A percentile compares a stretch with the other conserved stretches of the same genome.
These are phyloP conservation scores for Solanum virginianum DNA, from an alignment of 257 asterid genomes.

Conservation along the genomic window DNA sequence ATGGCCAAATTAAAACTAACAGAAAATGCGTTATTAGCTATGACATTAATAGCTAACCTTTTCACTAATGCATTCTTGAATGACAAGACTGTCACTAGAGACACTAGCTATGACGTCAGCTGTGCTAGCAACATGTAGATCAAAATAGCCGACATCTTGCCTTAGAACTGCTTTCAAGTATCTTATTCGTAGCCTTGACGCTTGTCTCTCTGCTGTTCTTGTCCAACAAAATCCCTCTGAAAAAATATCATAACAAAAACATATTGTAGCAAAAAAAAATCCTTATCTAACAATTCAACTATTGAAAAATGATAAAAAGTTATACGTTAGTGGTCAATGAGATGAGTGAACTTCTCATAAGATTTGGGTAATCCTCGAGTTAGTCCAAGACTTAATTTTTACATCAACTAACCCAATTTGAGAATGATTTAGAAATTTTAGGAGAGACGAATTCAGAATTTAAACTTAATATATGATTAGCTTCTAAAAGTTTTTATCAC, in stretches of 20 bases:
- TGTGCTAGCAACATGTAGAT: slow-evolving; percentile 72
- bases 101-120: slow-evolving; percentile 75
- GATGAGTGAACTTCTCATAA: too few species aligned
- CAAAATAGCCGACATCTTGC: slow-evolving; percentile 93
- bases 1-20: neutral
- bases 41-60: slow-evolving; percentile 27
- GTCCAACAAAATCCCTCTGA: slow-evolving; percentile 97
- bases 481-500: neutral
- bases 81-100: slow-evolving; percentile 68
- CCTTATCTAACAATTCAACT: neutral
- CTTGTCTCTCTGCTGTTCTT: slow-evolving; percentile 92
- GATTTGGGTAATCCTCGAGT: too few species aligned
- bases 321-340: too few species aligned
- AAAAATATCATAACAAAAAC: neutral
- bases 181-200: slow-evolving; percentile 51
- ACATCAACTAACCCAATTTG: neutral
- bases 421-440: too few species aligned
- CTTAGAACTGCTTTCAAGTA: slow-evolving; percentile 82
- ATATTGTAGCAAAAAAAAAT: neutral
- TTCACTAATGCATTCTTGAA: slow-evolving; percentile 84
- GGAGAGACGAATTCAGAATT: too few species aligned
- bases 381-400: too few species aligned
- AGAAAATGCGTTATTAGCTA: neutral
- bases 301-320: too few species aligned
- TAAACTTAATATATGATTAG: too few species aligned